phyloP scores from a whole-genome alignment of 2,329 filamentous ascomycete genomes.

The Dothideomycetes sp. region DNA sequence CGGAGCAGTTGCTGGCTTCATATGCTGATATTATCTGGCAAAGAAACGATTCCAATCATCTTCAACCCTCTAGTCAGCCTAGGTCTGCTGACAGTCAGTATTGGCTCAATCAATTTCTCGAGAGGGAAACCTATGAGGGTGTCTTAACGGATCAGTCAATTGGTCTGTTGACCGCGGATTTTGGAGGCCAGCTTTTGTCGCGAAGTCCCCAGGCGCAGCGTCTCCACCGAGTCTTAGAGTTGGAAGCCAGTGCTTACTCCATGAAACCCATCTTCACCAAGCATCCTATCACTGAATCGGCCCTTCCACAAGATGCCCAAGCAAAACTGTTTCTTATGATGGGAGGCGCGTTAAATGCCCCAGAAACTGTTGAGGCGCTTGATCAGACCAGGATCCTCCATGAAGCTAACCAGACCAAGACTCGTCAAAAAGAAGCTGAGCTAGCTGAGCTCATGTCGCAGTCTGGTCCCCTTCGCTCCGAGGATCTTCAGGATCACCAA shows the following conservation, averaged over 20 bases:
- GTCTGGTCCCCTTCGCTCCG: too few species aligned
- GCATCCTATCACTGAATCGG: not conserved
- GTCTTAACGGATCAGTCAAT: not conserved
- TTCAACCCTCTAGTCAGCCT: not conserved
- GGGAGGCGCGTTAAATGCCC: not conserved
- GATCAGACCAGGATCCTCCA: too few species aligned
- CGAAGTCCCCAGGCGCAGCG: not conserved
- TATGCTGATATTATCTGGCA: conserved; percentile 11
- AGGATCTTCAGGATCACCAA: not conserved
- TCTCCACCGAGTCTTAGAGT: conserved; percentile 4
- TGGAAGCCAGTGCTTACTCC: conserved; percentile 4
- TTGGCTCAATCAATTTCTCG: conserved; percentile 1
- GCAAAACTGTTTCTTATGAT: conserved; percentile 5
- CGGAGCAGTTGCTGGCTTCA: conserved; percentile 8
- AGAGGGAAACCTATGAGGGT: not conserved
- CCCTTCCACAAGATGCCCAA: not conserved
- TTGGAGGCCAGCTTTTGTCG: not conserved
- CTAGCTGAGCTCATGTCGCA: too few species aligned
- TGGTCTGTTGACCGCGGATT: not conserved
- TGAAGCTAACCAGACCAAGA: too few species aligned
- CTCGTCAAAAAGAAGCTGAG: too few species aligned
- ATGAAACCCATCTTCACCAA: not conserved
- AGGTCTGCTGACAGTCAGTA: not conserved
- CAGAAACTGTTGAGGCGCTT: conserved; percentile 5
- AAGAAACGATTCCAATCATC: conserved; percentile 2